Base-by-base conservation (phyloP, 306 rosid genomes). In the Argentina anserina region DNA sequence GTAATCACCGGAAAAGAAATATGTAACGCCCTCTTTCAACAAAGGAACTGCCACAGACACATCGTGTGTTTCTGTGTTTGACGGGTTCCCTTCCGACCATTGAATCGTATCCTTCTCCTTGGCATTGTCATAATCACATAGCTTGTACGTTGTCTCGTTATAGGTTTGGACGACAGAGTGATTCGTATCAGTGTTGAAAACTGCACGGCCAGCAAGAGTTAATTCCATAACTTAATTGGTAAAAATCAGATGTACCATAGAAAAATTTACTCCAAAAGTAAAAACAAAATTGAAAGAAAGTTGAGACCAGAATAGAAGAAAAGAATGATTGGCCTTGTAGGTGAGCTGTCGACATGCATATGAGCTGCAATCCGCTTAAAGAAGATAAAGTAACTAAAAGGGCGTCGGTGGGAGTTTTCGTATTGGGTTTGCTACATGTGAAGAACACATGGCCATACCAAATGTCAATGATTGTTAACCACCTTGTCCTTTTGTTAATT, bases 1-100 rank as follows among this genome's bases (percentile, higher is more conserved):
- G 42, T 94, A 91, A 50, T 91, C 86, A 66, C 92, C 81, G 0
- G 99, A 94, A 65, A 93, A 90, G 79, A 93, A 93, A 70, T 86
- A 90, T 8, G 83, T 78, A 43, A 67, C 34, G 2, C 97, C 97
- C 79, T 90, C 92, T 63, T 91, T 93, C 4, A 79, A 1, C 74
- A 93, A 47, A 1, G 94, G 96, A 59, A 93, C 94, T 0, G 94
- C 67, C 12, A 89, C 90, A 4, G 92, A 21, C 18, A 86, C 86
- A 1, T 81, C 72, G 0, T 81, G 88, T 6, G 86, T 67, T 11
- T 82, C 83, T 0, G 84, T 81, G 25, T 87, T 86, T 0, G 97
- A 87, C 0, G 96, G 97, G 61, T 91, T 84, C 0, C 80, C 78
- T 1, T 76, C 36, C 3, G 90, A 84, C 97, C 97, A 93, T 50